Evolutionary conservation across 2,329 filamentous ascomycete species (phyloP), one percentile per base, ranked within the genome.

Genomic region (Colletotrichum sp.): DNA sequence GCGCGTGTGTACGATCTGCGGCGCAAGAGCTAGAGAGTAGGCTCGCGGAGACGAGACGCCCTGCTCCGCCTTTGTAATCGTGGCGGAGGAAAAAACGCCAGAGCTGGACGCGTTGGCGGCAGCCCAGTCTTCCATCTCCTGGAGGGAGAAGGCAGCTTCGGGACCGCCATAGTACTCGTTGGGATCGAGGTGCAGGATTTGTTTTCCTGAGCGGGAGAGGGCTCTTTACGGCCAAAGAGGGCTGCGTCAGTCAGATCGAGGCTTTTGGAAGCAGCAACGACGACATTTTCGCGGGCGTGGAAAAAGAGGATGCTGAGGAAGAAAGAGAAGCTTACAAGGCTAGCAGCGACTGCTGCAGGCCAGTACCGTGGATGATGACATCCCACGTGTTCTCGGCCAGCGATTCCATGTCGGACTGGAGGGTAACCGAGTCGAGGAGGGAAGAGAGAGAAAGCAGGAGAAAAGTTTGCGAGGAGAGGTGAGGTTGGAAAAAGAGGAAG

Each of bases 151-250:
- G 3, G 95, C 95, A 78, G 96, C 96, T 83, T 98, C 95, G 52
- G 93, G 84, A 69, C 94, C 95, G 81, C 96, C 96, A 86, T 99
- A 99, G 85, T 95, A 98, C 77, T 93, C 90, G 86, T 98, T 96
- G 78, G 91, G 90, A 83, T 99, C 96, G 83, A 98, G 88, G 84
- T 99, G 96, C 76, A 99, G 91, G 79, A 98, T 92, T 81, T 95
- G 97, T 89, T 98, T 98, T 83, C 93, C 93, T 78, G 96, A 98
- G 82, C 96, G 94, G 80, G 96, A 99, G 81, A 99, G 90, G 81
- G 96, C 94, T 90, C 96, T 99, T 90, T 83, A 87, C 76, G 78
- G 78, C 75, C 81, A 76, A 72, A 81, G 83, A 84, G 81, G 83
- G 86, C 90, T 93, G 86, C 85, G 93, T 95, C 91, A 95, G 93